phyloP scores from a whole-genome alignment of 2,329 filamentous ascomycete species.

The Aspergillus felis region DNA sequence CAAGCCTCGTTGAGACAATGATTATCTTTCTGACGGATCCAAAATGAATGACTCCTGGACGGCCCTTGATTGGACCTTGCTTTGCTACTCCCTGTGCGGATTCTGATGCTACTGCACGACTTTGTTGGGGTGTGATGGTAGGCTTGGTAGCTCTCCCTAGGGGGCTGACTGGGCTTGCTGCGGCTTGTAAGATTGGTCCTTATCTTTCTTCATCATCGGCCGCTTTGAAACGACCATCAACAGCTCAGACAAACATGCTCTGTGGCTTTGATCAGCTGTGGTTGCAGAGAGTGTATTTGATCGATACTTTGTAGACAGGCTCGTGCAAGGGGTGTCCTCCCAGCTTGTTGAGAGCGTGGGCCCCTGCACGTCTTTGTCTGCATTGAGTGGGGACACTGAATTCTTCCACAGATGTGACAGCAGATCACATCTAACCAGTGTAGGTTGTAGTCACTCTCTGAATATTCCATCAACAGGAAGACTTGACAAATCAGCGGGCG shows the following conservation, averaged over 20 bases:
- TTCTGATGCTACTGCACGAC: not conserved
- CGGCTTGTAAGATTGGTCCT: not conserved
- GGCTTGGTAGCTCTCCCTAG: not conserved
- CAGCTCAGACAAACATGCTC: not conserved
- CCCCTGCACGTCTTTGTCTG: slow-evolving; percentile 29
- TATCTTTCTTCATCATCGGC: not conserved
- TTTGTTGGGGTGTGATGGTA: not conserved
- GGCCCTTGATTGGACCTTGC: not conserved
- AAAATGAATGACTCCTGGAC: not conserved
- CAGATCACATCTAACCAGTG: slow-evolving; percentile 27
- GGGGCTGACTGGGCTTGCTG: not conserved
- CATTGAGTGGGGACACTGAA: slow-evolving; percentile 26
- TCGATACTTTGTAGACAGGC: not conserved
- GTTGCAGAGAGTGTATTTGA: not conserved
- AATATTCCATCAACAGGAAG: not conserved
- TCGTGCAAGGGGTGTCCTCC: slow-evolving; percentile 15
- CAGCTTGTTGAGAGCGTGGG: slow-evolving; percentile 30
- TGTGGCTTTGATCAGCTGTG: not conserved
- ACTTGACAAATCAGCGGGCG: not conserved
- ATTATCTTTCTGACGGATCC: not conserved
- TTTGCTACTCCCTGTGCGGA: not conserved
- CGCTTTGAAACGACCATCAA: not conserved
- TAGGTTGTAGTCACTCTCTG: slow-evolving; percentile 9
- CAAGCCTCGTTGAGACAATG: not conserved
- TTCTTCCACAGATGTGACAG: slow-evolving; percentile 29